Percentiles rank a stretch among this genome's conserved stretches.
phyloP scores from a whole-genome alignment of 2,329 filamentous ascomycete genomes.

The Xylaria sp. region DNA sequence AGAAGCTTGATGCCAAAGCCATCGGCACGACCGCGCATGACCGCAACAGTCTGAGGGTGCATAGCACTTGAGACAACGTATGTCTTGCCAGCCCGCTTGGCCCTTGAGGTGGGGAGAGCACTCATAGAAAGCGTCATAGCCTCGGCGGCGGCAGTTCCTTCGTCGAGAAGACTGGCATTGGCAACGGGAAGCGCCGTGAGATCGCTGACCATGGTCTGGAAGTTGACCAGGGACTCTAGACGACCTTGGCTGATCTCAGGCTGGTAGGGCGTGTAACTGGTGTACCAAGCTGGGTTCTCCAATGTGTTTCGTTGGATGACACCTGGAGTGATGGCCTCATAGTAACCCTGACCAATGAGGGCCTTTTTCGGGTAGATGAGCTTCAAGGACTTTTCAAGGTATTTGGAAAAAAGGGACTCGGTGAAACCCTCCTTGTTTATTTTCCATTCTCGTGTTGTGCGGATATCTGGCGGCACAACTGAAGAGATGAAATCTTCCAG shows the following conservation, averaged over 20 bases:
- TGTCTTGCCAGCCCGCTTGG: slow-evolving; percentile 70
- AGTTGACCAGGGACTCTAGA: slow-evolving; percentile 88
- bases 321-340: slow-evolving; percentile 75
- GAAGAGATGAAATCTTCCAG: slow-evolving; percentile 80
- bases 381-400: slow-evolving; percentile 40
- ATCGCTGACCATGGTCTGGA: slow-evolving; percentile 87
- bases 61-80: slow-evolving; percentile 78
- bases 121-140: slow-evolving; percentile 92
- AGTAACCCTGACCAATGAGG: slow-evolving; percentile 85
- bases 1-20: slow-evolving; percentile 85
- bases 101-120: slow-evolving; percentile 62
- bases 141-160: slow-evolving; percentile 87
- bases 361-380: slow-evolving; percentile 36
- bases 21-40: slow-evolving; percentile 77
- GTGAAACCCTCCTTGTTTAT: slow-evolving; percentile 44
- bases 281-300: slow-evolving; percentile 95
- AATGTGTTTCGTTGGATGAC: slow-evolving; percentile 91
- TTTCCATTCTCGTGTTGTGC: slow-evolving; percentile 62
- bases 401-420: slow-evolving; percentile 47
- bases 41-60: slow-evolving; percentile 80
- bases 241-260: slow-evolving; percentile 95
- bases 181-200: slow-evolving; percentile 81
- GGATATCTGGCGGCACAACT: slow-evolving; percentile 75
- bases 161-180: slow-evolving; percentile 86
- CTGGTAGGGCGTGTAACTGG: slow-evolving; percentile 95